These are phyloP conservation scores for Pythium sukuiense DNA, from an alignment of 352 stramenopile genomes.

Conservation along the genomic window DNA sequence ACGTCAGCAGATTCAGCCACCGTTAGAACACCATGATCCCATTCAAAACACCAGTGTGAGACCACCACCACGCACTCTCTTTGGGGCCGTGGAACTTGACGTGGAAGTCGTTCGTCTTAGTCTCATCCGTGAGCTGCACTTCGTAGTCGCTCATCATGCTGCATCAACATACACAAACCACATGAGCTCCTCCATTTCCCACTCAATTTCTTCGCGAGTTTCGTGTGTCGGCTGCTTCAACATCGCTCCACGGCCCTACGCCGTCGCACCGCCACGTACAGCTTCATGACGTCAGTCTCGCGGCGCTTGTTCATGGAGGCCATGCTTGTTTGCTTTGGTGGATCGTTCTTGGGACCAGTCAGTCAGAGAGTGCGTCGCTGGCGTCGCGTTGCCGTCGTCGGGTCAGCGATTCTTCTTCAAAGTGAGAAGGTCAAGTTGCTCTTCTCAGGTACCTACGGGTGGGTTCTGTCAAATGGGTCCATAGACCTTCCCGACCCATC, in stretches of 20 bases:
- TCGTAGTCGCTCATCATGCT: conserved; percentile 93
- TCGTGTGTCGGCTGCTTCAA: neutral
- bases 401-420: conserved; percentile 23
- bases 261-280: conserved; percentile 37
- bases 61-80: conserved; percentile 59
- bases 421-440: conserved; percentile 26
- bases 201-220: neutral
- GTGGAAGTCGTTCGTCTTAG: conserved; percentile 79
- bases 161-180: conserved; percentile 8
- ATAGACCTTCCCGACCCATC: neutral
- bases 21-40: neutral
- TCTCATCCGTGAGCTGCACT: conserved; percentile 81
- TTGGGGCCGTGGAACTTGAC: conserved; percentile 86
- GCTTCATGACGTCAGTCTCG: conserved; percentile 91
- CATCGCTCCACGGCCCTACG: conserved; percentile 1
- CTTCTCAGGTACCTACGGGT: conserved; percentile 17
- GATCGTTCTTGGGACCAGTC: neutral
- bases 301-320: conserved; percentile 79
- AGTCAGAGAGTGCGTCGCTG: neutral
- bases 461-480: conserved; percentile 6
- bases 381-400: conserved; percentile 7
- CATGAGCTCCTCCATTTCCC: conserved; percentile 1
- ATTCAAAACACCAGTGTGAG: neutral
- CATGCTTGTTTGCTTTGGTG: conserved; percentile 32
- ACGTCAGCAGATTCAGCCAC: neutral